These are phyloP conservation scores for Sisymbrium irio DNA, from an alignment of 345 rosid genomes.

Conservation along the genomic window DNA sequence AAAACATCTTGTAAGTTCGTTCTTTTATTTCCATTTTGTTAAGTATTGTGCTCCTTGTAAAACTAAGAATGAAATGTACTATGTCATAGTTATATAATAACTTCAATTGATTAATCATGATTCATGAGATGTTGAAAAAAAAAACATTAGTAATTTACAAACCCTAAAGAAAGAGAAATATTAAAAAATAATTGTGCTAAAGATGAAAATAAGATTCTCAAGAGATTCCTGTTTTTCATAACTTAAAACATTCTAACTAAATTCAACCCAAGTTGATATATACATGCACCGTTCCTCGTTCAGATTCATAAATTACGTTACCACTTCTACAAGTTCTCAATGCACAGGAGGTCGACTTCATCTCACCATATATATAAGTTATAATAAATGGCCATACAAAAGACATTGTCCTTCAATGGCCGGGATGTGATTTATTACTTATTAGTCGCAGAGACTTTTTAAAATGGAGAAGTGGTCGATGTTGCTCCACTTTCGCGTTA, in stretches of 20 bases:
- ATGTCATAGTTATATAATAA: too few relatives aligned
- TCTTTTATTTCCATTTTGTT: neutral
- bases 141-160: neutral
- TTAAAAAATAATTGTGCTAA: neutral
- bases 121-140: neutral
- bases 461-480: neutral
- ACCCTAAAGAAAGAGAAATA: neutral
- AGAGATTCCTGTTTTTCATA: neutral
- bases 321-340: neutral
- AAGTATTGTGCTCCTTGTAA: neutral
- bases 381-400: neutral
- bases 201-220: neutral
- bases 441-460: neutral
- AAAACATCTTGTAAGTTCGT: too few relatives aligned
- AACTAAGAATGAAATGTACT: neutral
- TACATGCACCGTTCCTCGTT: neutral
- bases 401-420: neutral
- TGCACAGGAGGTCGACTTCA: neutral
- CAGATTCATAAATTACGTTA: neutral
- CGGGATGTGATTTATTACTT: neutral
- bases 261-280: neutral
- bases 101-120: too few relatives aligned
- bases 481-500: constrained; percentile 21
- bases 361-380: neutral
- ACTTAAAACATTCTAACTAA: neutral